Base-by-base conservation (phyloP, 2,329 filamentous ascomycete genomes). In the Colletotrichum endophyticum region DNA sequence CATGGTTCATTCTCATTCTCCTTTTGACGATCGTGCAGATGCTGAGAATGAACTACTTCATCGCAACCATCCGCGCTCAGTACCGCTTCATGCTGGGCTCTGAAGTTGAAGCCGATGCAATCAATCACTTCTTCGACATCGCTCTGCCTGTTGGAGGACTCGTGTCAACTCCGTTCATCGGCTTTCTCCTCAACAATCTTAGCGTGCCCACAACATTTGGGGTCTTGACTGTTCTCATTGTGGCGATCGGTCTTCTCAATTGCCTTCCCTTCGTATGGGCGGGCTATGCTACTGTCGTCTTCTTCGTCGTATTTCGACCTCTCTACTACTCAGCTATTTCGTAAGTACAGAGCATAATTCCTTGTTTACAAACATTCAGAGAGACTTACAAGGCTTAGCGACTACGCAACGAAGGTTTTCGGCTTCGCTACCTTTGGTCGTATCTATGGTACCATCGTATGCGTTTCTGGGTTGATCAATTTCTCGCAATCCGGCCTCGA, bases 361-460 rank as follows among this genome's bases (percentile, higher is more conserved):
- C 9, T 6, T 16, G 0, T 57, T 8, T 36, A 4, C 19, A 15
- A 6, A 3, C 0, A 13, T 53, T 15, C 2, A 9, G 4, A 16
- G 12, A 8, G 0, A 11, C 56, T 63, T 9, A 61, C 34, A 13
- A 8, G 4, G 27, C 5, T 25, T 62, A 88, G 87, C 6, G 94
- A 95, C 84, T 96, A 95, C 81, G 89, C 92, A 0, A 94, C 94
- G n/a, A 95, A 95, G 82, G 93, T 95, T 4, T 96, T 96, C 79
- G 94, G 94, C 4, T 95, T 95, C 81, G 89, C 91, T n/a, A 95
- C 94, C 0, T 96, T 96, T 77, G 94, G 94, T 13, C 94, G 94
- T 76, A 93, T 96, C 16, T 96, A 96, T 82, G 94, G 94, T 16
- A 89, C 94, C 6, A 91, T 96, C 72, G 95, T 95, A 70, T 95